These are phyloP conservation scores for Balakata baccata DNA, from an alignment of 345 rosid species.

Conservation along the genomic window DNA sequence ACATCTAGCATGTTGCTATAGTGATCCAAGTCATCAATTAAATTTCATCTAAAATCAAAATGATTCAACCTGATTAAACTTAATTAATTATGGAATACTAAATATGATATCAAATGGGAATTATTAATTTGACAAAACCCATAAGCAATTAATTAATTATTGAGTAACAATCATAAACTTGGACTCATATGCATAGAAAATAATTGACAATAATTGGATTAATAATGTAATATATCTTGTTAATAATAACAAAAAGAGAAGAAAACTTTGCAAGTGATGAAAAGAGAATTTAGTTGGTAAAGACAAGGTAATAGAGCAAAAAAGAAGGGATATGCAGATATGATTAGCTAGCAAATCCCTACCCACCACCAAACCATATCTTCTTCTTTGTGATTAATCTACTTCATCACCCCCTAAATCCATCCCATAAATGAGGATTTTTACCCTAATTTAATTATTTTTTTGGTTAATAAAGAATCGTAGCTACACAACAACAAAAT, in stretches of 20 bases:
- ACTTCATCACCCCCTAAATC: background rate
- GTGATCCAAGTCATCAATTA: background rate
- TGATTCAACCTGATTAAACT: background rate
- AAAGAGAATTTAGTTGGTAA: slow-evolving; percentile 18
- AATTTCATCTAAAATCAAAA: background rate
- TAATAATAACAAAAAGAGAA: slow-evolving; percentile 10
- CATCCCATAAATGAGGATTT: slow-evolving; percentile 26
- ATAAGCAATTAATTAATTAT: slow-evolving; percentile 25
- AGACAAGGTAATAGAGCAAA: slow-evolving; percentile 32
- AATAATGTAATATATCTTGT: background rate
- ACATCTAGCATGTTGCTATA: background rate
- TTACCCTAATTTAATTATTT: background rate
- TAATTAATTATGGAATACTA: background rate
- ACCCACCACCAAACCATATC: slow-evolving; percentile 24
- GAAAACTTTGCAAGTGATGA: slow-evolving; percentile 16
- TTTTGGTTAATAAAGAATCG: too few relatives aligned
- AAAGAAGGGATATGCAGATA: slow-evolving; percentile 46
- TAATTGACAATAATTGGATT: slow-evolving; percentile 38
- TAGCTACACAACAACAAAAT: too few relatives aligned
- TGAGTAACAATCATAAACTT: slow-evolving; percentile 32
- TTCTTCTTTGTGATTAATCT: background rate
- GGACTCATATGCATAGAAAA: slow-evolving; percentile 33
- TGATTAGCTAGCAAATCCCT: slow-evolving; percentile 45
- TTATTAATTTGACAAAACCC: background rate
- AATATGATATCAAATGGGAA: background rate